phyloP scores from a whole-genome alignment of 2,329 filamentous ascomycete genomes.

The Harringtonia aguacate region DNA sequence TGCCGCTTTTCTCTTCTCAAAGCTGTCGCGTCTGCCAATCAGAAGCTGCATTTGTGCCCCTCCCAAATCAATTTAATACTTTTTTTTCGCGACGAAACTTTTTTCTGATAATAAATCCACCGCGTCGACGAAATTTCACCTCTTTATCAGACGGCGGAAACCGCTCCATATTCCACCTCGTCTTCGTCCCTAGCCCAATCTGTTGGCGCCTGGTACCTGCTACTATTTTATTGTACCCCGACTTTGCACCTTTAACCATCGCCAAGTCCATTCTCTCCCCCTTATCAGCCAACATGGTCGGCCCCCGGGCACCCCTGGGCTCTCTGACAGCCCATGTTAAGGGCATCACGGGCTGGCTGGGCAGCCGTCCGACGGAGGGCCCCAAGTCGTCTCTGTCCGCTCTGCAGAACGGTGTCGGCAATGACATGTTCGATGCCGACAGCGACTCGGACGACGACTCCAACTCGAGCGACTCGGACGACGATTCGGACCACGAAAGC shows the following conservation, averaged over 20 bases:
- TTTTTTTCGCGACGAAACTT: neutral
- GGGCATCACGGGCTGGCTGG: conserved; percentile 9
- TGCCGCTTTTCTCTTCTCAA: neutral
- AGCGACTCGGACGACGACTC: conserved; percentile 16
- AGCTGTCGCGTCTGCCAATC: neutral
- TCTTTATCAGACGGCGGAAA: neutral
- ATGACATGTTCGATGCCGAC: conserved; percentile 3
- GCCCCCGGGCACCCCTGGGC: conserved; percentile 18
- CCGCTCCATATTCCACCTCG: too few relatives aligned
- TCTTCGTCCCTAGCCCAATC: too few relatives aligned
- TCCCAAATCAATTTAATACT: neutral
- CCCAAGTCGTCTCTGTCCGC: conserved; percentile 7
- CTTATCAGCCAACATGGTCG: conserved; percentile 6
- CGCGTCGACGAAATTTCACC: too few relatives aligned
- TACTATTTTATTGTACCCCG: too few relatives aligned
- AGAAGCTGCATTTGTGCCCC: neutral
- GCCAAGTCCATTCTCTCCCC: neutral
- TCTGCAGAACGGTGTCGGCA: conserved; percentile 3
- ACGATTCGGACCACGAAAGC: conserved; percentile 4
- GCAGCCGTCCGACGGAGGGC: neutral
- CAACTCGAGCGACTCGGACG: conserved; percentile 14
- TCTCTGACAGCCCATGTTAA: conserved; percentile 18
- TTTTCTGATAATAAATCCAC: neutral
- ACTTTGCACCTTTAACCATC: neutral
- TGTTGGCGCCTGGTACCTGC: too few relatives aligned